A percentile compares a stretch with the other conserved stretches of the same genome.
phyloP scores from a whole-genome alignment of 805 yeast species.

The Pichia membranifaciens region DNA sequence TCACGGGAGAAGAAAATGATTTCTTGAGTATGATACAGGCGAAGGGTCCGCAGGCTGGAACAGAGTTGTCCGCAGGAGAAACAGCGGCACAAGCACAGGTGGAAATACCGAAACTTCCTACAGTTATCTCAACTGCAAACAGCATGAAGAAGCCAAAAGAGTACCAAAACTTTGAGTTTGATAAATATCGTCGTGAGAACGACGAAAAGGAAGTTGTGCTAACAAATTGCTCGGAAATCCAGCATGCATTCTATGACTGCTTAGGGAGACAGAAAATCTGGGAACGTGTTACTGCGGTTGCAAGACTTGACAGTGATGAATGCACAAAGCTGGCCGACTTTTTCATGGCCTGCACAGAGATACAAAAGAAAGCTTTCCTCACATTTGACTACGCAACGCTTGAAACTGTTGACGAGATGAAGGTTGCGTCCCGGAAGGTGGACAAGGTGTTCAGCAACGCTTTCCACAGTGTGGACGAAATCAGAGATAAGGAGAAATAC shows the following conservation, averaged over 20 bases:
- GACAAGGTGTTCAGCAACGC: conserved; percentile 27
- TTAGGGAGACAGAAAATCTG: conserved; percentile 17
- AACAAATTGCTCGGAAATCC: conserved; percentile 32
- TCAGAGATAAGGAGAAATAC: conserved; percentile 21
- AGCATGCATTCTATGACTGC: conserved; percentile 26
- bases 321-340: conserved; percentile 26
- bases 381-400: conserved; percentile 30
- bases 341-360: conserved; percentile 26
- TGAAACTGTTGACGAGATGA: conserved; percentile 25
- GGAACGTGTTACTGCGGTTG: conserved; percentile 14
- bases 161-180: conserved; percentile 18
- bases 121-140: conserved; percentile 1
- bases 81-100: no score
- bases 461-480: conserved; percentile 25
- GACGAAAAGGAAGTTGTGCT: conserved; percentile 25
- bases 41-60: not conserved
- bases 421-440: conserved; percentile 23
- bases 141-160: conserved; percentile 9
- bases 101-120: conserved; percentile 9
- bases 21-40: conserved; percentile 6
- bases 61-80: no score
- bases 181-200: conserved; percentile 26
- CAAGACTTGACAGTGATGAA: conserved; percentile 19
- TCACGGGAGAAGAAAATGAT: conserved; percentile 1
- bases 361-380: conserved; percentile 29